These are phyloP conservation scores for Eucalyptus microcorys DNA, from an alignment of 345 rosid species.

Conservation along the genomic window DNA sequence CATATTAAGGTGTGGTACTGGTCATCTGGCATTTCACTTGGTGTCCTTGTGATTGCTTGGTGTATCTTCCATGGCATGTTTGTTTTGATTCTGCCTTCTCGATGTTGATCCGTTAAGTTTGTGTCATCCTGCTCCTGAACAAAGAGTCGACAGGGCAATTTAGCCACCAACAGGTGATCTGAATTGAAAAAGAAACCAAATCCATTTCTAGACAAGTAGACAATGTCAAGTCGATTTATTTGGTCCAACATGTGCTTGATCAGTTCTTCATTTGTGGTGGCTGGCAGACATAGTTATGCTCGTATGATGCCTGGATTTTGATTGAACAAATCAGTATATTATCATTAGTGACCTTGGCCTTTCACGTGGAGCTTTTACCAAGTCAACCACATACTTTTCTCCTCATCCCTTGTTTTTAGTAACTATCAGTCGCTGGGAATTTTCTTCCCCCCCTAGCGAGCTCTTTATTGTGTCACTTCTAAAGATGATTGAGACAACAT, in stretches of 20 bases:
- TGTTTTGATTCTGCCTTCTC: background rate
- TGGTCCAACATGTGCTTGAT: background rate
- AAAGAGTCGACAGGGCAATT: background rate
- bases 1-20: conserved; percentile 36
- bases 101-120: background rate
- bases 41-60: background rate
- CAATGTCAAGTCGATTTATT: background rate
- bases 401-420: background rate
- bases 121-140: background rate
- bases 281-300: background rate
- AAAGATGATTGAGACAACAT: background rate
- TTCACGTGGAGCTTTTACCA: background rate
- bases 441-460: background rate
- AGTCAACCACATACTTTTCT: background rate
- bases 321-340: background rate
- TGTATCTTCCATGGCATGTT: background rate
- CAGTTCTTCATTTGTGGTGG: background rate
- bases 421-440: background rate
- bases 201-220: background rate
- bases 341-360: background rate
- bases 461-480: background rate
- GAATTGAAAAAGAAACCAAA: background rate
- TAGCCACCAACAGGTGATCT: background rate
- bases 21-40: background rate
- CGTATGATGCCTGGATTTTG: background rate